Evolutionary conservation across 495 filamentous ascomycete genomes (phyloP).

Genomic region (Baudoinia panamericana): DNA sequence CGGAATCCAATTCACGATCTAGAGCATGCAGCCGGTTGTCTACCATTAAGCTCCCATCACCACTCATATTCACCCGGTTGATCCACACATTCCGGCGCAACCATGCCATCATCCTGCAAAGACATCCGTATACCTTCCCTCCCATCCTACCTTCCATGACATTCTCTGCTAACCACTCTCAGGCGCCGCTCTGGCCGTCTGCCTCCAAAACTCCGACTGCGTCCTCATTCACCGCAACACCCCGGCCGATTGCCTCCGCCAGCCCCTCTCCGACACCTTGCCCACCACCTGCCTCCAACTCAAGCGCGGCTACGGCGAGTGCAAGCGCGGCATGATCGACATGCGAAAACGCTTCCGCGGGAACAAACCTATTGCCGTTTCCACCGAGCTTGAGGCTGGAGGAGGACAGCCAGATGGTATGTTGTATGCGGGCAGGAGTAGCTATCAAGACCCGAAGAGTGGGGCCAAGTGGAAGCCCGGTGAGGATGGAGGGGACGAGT

Average conservation of each 20-base stretch:
- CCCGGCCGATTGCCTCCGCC: slow-evolving; percentile 74
- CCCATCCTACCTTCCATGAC: slow-evolving; percentile 5
- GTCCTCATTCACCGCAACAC: slow-evolving; percentile 80
- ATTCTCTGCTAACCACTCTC: no score
- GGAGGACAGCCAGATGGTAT: slow-evolving; percentile 26
- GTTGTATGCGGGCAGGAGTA: slow-evolving; percentile 68
- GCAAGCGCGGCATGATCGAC: slow-evolving; percentile 91
- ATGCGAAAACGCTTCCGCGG: slow-evolving; percentile 98
- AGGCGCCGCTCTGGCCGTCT: slow-evolving; percentile 86
- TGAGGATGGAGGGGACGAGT: slow-evolving; percentile 18
- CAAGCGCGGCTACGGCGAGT: slow-evolving; percentile 81
- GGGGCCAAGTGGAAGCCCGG: slow-evolving; percentile 24
- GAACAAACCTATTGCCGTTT: slow-evolving; percentile 69
- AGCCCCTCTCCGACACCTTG: slow-evolving; percentile 61
- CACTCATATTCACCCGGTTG: no score
- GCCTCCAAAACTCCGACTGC: slow-evolving; percentile 90
- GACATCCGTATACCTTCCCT: slow-evolving; percentile 63
- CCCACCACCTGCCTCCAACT: slow-evolving; percentile 85
- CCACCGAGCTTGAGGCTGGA: slow-evolving; percentile 46
- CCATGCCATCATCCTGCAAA: slow-evolving; percentile 91
- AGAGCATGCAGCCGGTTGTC: no score
- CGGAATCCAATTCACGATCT: no score
- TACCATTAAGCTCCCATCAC: no score
- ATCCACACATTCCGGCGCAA: slow-evolving; percentile 20
- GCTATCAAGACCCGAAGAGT: slow-evolving; percentile 43